phyloP scores from a whole-genome alignment of 192 early-diverging fungal species.

The Spinellus fusiger region DNA sequence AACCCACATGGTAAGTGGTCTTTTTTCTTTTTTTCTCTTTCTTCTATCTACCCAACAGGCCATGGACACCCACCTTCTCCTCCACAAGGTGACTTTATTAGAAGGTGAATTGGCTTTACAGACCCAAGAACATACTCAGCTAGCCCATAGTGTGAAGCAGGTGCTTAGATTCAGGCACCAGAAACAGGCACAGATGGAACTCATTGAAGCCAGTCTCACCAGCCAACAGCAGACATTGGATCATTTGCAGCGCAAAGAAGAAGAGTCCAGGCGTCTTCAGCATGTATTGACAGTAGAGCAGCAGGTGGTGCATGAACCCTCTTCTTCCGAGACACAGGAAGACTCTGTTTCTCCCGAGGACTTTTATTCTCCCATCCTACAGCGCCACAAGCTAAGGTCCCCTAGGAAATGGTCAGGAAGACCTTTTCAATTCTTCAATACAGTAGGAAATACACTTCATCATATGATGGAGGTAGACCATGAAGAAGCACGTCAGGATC shows the following conservation, averaged over 20 bases:
- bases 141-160: constrained; percentile 69
- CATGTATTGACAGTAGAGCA: not conserved
- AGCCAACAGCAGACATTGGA: constrained; percentile 64
- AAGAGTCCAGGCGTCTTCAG: not conserved
- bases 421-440: constrained; percentile 40
- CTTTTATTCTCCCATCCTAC: constrained; percentile 13
- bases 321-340: not conserved
- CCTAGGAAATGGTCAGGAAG: constrained; percentile 10
- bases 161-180: constrained; percentile 75
- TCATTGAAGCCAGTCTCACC: constrained; percentile 62
- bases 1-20: constrained; percentile 58
- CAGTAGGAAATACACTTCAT: constrained; percentile 63
- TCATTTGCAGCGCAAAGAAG: constrained; percentile 6
- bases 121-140: constrained; percentile 81
- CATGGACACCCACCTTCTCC: too few relatives aligned
- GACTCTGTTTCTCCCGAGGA: constrained; percentile 2
- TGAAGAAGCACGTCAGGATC: constrained; percentile 74
- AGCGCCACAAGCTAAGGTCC: constrained; percentile 27
- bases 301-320: not conserved
- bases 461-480: constrained; percentile 94
- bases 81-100: constrained; percentile 40
- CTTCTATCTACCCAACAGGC: too few relatives aligned
- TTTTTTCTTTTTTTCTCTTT: too few relatives aligned
- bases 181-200: constrained; percentile 77
- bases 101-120: constrained; percentile 76